Evolutionary conservation across 352 stramenopile species (phyloP).

Genomic region (Globisporangium heterothallicum): DNA sequence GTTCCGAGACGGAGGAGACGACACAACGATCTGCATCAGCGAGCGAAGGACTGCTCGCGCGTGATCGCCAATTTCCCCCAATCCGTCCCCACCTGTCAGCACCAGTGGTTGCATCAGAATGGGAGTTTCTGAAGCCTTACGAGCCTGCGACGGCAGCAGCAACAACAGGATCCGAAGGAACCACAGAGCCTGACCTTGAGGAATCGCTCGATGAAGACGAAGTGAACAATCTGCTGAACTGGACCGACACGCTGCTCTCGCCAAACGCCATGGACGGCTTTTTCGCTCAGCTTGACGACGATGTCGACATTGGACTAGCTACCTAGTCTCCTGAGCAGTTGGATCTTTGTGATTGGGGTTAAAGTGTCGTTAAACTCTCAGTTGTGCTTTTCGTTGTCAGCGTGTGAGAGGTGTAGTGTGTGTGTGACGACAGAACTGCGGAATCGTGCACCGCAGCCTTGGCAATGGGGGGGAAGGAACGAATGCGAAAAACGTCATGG

Average conservation of each 20-base stretch:
- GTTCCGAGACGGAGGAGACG: no score
- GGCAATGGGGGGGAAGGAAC: not conserved
- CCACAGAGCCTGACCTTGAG: constrained; percentile 28
- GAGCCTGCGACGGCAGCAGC: constrained; percentile 4
- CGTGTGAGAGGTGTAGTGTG: no score
- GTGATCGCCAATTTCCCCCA: constrained; percentile 2
- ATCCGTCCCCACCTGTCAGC: not conserved
- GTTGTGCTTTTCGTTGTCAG: no score
- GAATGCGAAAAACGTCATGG: not conserved
- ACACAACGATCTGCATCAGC: not conserved
- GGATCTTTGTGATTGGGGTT: not conserved
- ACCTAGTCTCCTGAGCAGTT: not conserved
- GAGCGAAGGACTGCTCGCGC: not conserved
- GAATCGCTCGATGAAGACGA: constrained; percentile 74
- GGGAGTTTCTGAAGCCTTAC: constrained; percentile 16
- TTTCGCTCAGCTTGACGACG: constrained; percentile 36
- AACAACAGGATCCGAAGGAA: constrained; percentile 9
- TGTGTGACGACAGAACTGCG: not conserved
- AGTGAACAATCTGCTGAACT: constrained; percentile 73
- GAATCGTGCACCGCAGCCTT: not conserved
- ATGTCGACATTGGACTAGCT: constrained; percentile 9
- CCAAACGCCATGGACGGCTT: constrained; percentile 34
- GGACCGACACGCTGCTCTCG: constrained; percentile 65
- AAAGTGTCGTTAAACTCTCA: no score
- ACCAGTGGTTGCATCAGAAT: constrained; percentile 6